phyloP scores from a whole-genome alignment of 2,329 filamentous ascomycete species.

The Ceratocystis cacaofunesta region DNA sequence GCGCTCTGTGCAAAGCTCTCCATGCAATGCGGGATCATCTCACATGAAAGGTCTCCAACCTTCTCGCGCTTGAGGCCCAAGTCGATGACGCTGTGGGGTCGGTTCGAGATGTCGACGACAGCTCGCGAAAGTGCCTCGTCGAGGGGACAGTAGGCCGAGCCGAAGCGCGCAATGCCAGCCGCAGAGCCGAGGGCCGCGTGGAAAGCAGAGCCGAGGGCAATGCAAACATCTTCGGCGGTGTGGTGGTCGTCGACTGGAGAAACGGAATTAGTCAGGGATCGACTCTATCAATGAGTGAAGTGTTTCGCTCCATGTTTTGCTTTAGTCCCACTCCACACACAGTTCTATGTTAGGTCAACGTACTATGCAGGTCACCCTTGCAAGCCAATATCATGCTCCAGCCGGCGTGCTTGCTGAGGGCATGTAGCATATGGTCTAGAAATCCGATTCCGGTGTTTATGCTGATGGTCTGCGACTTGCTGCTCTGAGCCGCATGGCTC shows the following conservation, averaged over 20 bases:
- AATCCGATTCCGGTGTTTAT: slow-evolving; percentile 93
- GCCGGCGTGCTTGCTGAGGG: slow-evolving; percentile 85
- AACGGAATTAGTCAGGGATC: not conserved
- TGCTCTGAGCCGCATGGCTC: slow-evolving; percentile 70
- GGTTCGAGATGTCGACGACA: slow-evolving; percentile 87
- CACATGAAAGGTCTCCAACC: slow-evolving; percentile 80
- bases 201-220: slow-evolving; percentile 79
- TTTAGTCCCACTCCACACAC: not conserved
- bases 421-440: slow-evolving; percentile 97
- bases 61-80: slow-evolving; percentile 79
- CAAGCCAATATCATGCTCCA: slow-evolving; percentile 79
- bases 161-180: slow-evolving; percentile 76
- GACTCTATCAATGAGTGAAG: not conserved
- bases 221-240: slow-evolving; percentile 88
- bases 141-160: slow-evolving; percentile 79
- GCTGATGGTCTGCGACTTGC: slow-evolving; percentile 70
- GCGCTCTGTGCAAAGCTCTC: slow-evolving; percentile 87
- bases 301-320: not conserved
- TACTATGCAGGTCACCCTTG: slow-evolving; percentile 82
- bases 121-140: slow-evolving; percentile 90
- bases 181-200: slow-evolving; percentile 62
- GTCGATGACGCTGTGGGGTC: slow-evolving; percentile 71
- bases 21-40: slow-evolving; percentile 95
- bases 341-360: slow-evolving; percentile 23
- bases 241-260: slow-evolving; percentile 86